Conservation (phyloP, 306 rosid species). For the Quercus bicolor region DNA sequence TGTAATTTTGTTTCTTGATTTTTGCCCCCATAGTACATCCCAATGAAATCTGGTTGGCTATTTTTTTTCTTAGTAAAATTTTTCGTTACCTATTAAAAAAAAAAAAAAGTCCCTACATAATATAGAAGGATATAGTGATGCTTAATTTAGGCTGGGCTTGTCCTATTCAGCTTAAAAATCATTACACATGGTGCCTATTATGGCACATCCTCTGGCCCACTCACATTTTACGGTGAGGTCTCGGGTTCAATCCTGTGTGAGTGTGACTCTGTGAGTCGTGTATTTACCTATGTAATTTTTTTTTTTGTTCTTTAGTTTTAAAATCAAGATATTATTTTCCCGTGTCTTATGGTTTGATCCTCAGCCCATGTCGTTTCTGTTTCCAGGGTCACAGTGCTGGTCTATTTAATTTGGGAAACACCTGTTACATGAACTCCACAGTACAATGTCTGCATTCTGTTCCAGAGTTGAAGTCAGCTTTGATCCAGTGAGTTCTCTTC, state of each 20-base stretch:
- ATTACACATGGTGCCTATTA: neutral
- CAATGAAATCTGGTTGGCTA: too few species aligned
- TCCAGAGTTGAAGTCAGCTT: constrained; percentile 95
- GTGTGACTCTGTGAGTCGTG: neutral
- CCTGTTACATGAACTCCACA: constrained; percentile 99
- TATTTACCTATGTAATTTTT: neutral
- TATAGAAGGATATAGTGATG: too few species aligned
- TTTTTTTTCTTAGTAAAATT: too few species aligned
- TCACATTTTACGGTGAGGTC: neutral
- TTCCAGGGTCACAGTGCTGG: constrained; percentile 92
- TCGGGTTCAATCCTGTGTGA: neutral
- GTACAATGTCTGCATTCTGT: constrained; percentile 96
- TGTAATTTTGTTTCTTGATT: too few species aligned
- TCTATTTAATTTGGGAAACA: constrained; percentile 91
- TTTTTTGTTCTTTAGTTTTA: neutral
- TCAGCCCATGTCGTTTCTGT: neutral
- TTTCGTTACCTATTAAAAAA: too few species aligned
- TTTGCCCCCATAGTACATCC: too few species aligned
- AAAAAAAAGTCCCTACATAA: too few species aligned
- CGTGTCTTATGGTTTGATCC: neutral
- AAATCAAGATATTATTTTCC: neutral
- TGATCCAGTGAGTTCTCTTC: constrained; percentile 57
- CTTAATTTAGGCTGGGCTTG: neutral
- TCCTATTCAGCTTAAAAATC: neutral
- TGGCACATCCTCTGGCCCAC: neutral